Conservation (phyloP, 75 land plant genomes). For the Pinus tabuliformis region DNA sequence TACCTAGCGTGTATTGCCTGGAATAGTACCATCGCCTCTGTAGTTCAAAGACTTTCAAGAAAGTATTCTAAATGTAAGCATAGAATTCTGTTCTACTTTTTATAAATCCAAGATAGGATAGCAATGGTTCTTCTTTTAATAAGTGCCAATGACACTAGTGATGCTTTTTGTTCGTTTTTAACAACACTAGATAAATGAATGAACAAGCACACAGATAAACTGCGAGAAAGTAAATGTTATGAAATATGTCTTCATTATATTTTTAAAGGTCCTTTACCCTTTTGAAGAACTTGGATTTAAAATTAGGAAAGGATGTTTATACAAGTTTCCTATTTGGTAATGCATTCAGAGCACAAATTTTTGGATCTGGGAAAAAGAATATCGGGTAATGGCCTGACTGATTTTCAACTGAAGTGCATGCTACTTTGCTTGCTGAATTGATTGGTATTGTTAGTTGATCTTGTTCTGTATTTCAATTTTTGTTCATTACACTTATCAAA, state of each 20-base stretch:
- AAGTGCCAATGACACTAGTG: neutral
- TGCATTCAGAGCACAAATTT: too few species aligned
- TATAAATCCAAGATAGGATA: neutral
- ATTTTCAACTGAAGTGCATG: too few species aligned
- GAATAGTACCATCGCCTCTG: neutral
- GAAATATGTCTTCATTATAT: neutral
- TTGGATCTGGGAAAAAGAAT: too few species aligned
- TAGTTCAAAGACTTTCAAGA: neutral
- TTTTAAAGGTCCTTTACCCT: too few species aligned
- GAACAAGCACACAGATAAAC: neutral
- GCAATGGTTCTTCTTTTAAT: neutral
- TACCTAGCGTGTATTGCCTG: neutral
- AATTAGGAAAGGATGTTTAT: too few species aligned
- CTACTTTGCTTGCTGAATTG: too few species aligned
- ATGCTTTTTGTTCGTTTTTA: neutral
- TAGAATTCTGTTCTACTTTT: neutral
- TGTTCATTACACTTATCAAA: too few species aligned
- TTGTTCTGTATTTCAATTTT: too few species aligned
- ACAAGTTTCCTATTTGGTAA: too few species aligned
- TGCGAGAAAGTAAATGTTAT: neutral
- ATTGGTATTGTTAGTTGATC: too few species aligned
- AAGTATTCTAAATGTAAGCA: neutral
- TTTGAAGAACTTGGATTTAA: too few species aligned
- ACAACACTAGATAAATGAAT: neutral
- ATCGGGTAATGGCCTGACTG: too few species aligned